These are phyloP conservation scores for Phoma sp. DNA, from an alignment of 2,329 filamentous ascomycete genomes.

Conservation along the genomic window DNA sequence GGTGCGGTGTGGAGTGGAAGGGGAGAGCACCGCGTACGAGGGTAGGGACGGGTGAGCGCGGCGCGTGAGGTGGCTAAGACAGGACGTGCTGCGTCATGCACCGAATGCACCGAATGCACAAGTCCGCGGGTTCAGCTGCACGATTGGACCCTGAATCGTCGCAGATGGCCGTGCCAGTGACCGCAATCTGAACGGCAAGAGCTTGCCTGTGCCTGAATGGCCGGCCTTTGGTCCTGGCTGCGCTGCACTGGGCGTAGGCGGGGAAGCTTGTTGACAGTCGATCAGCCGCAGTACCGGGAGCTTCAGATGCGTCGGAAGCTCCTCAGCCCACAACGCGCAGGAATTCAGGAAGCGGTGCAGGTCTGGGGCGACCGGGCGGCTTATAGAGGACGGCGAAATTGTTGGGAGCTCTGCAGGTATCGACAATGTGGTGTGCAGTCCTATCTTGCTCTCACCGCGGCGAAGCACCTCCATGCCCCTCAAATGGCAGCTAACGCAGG, in stretches of 20 bases:
- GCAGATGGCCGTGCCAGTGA: constrained; percentile 16
- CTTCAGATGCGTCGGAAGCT: constrained; percentile 22
- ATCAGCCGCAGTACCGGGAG: constrained; percentile 27
- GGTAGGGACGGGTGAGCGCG: constrained; percentile 18
- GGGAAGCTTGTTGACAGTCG: constrained; percentile 22
- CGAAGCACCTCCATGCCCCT: constrained; percentile 21
- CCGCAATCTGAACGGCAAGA: constrained; percentile 7
- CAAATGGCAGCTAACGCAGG: constrained; percentile 24
- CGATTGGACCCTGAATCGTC: constrained; percentile 26
- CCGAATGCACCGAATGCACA: constrained; percentile 29
- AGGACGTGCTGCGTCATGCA: constrained; percentile 38
- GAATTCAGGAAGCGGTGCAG: background rate
- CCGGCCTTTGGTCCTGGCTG: constrained; percentile 6
- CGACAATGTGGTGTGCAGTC: constrained; percentile 13
- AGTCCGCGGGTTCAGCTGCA: constrained; percentile 27
- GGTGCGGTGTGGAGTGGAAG: constrained; percentile 15
- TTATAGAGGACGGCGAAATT: constrained; percentile 18
- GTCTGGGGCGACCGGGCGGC: constrained; percentile 1
- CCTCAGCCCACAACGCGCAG: constrained; percentile 28
- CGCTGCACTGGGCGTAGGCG: constrained; percentile 17
- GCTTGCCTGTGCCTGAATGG: constrained; percentile 21
- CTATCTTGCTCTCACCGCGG: constrained; percentile 13
- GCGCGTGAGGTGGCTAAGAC: constrained; percentile 26
- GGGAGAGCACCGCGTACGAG: constrained; percentile 8
- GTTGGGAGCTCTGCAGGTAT: constrained; percentile 26